Conservation (phyloP, 176 grass and related monocot species). For the Oryza meyeriana region DNA sequence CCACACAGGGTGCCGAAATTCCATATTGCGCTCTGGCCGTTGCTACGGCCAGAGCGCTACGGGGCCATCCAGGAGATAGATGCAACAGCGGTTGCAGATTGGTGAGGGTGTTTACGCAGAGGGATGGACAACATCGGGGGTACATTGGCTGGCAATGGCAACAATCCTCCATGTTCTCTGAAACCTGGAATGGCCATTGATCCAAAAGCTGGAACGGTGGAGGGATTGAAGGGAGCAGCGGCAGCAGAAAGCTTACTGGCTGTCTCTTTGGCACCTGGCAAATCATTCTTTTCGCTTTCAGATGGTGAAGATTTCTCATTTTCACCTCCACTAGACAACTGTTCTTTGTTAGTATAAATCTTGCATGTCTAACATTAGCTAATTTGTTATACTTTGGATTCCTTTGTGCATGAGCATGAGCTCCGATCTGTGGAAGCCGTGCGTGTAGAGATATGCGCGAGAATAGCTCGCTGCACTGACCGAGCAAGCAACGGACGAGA, state of each 20-base stretch:
- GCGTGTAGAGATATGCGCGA: too few relatives aligned
- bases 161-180: constrained; percentile 87
- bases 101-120: constrained; percentile 87
- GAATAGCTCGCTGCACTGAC: too few relatives aligned
- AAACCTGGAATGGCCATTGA: constrained; percentile 82
- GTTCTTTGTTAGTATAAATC: too few relatives aligned
- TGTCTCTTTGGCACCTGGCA: constrained; percentile 46
- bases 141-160: constrained; percentile 78
- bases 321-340: constrained; percentile 63
- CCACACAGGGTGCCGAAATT: too few relatives aligned
- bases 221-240: constrained; percentile 88
- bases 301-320: constrained; percentile 68
- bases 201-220: constrained; percentile 77
- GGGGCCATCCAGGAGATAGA: too few relatives aligned
- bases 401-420: too few relatives aligned
- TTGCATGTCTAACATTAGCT: too few relatives aligned
- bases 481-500: too few relatives aligned
- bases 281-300: constrained; percentile 56
- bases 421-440: too few relatives aligned
- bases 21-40: too few relatives aligned
- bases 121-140: constrained; percentile 82
- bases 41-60: too few relatives aligned
- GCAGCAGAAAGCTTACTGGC: constrained; percentile 87
- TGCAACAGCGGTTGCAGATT: constrained; percentile 94
- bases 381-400: too few relatives aligned